These are phyloP conservation scores for Debaryomyces psychrophilus DNA, from an alignment of 1,139 yeast genomes.

Conservation along the genomic window DNA sequence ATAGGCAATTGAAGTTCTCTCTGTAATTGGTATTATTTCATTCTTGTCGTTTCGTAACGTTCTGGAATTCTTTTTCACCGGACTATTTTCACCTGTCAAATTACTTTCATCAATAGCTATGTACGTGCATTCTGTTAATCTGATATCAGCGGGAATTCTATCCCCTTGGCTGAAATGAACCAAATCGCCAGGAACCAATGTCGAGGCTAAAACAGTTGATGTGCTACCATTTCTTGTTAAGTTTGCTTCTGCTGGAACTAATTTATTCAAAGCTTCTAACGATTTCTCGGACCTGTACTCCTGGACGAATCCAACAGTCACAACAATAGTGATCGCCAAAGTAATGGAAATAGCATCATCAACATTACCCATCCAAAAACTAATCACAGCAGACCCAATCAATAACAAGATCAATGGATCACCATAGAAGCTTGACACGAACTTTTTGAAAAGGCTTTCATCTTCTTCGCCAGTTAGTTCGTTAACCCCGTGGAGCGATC, in stretches of 20 bases:
- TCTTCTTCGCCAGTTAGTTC: constrained; percentile 76
- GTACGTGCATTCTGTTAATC: constrained; percentile 77
- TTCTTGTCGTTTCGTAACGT: constrained; percentile 27
- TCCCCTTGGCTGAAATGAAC: constrained; percentile 91
- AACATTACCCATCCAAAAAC: constrained; percentile 87
- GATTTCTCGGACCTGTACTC: constrained; percentile 95
- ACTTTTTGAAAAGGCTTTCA: constrained; percentile 69
- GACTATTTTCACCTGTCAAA: constrained; percentile 90
- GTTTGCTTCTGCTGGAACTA: constrained; percentile 94
- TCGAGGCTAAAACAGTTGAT: constrained; percentile 78
- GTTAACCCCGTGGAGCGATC: constrained; percentile 75
- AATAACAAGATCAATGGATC: constrained; percentile 86
- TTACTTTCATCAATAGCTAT: constrained; percentile 87
- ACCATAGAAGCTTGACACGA: constrained; percentile 76
- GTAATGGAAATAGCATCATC: constrained; percentile 93
- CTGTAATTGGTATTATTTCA: constrained; percentile 52
- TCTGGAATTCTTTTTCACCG: constrained; percentile 64
- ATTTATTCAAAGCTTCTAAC: constrained; percentile 82
- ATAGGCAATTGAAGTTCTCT: constrained; percentile 76
- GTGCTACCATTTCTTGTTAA: constrained; percentile 78
- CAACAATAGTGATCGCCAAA: constrained; percentile 85
- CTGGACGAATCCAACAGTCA: constrained; percentile 93
- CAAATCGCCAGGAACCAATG: constrained; percentile 91
- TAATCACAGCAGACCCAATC: constrained; percentile 83
- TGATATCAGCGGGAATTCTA: constrained; percentile 89